Evolutionary conservation across 164 flowering plant species (phyloP).

Genomic region (Tetracentron sinense): DNA sequence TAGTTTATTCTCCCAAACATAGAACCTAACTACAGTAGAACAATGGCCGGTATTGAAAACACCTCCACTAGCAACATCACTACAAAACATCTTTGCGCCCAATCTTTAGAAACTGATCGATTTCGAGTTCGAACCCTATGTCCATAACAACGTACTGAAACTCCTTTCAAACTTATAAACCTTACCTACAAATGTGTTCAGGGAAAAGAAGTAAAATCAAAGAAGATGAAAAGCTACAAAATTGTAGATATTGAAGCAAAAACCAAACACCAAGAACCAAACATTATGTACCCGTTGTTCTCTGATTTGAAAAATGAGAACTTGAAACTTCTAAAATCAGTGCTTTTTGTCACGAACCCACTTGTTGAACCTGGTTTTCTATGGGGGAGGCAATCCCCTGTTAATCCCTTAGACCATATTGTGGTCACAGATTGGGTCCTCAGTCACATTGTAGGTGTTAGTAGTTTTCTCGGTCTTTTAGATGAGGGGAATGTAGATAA

Average conservation of each 20-base stretch:
- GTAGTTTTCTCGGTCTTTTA: too few relatives aligned
- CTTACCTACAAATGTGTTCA: conserved; percentile 36
- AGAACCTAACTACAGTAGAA: conserved; percentile 82
- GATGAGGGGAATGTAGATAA: too few relatives aligned
- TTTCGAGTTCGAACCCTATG: conserved; percentile 55
- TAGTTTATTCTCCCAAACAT: conserved; percentile 98
- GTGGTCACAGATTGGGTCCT: too few relatives aligned
- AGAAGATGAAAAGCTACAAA: too few relatives aligned
- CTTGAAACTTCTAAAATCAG: conserved; percentile 62
- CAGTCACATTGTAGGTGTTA: too few relatives aligned
- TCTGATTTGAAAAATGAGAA: conserved; percentile 36
- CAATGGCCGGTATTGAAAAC: conserved; percentile 44
- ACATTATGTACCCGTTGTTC: conserved; percentile 35
- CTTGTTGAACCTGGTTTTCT: too few relatives aligned
- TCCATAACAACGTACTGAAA: conserved; percentile 60
- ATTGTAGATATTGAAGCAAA: too few relatives aligned
- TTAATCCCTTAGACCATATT: too few relatives aligned
- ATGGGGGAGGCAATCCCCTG: too few relatives aligned
- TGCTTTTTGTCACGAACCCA: too few relatives aligned
- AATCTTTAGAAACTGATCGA: conserved; percentile 47
- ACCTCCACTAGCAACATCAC: conserved; percentile 22
- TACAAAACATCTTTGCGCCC: conserved; percentile 29
- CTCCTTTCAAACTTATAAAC: conserved; percentile 55
- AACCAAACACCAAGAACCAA: not conserved
- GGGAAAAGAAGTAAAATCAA: conserved; percentile 1